phyloP scores from a whole-genome alignment of 495 filamentous ascomycete genomes.

The Apiosordaria backusii region DNA sequence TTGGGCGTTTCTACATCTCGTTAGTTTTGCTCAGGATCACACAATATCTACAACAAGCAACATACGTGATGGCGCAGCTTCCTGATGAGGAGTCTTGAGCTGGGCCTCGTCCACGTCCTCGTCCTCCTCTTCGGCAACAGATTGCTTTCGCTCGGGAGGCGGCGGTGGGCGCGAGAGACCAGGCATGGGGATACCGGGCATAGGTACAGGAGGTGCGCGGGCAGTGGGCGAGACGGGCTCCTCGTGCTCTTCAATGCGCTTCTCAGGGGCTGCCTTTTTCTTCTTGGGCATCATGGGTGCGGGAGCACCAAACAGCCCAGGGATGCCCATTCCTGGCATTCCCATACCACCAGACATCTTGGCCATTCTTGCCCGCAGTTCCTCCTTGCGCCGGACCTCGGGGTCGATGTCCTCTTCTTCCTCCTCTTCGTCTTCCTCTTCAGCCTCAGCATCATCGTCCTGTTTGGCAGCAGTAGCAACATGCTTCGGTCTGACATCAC shows the following conservation, averaged over 20 bases:
- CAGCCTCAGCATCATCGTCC: conserved; percentile 41
- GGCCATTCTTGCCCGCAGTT: conserved; percentile 90
- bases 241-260: conserved; percentile 46
- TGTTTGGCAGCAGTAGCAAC: conserved; percentile 34
- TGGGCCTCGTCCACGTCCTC: conserved; percentile 36
- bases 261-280: conserved; percentile 54
- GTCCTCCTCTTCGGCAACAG: conserved; percentile 40
- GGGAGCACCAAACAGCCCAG: conserved; percentile 61
- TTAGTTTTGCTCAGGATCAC: conserved; percentile 25
- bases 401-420: conserved; percentile 89
- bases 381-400: conserved; percentile 79
- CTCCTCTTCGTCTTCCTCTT: conserved; percentile 57
- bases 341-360: conserved; percentile 99
- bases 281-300: conserved; percentile 55
- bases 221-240: conserved; percentile 44
- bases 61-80: conserved; percentile 47
- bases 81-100: conserved; percentile 37
- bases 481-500: conserved; percentile 52
- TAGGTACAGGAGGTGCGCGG: conserved; percentile 65
- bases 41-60: conserved; percentile 24
- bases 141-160: conserved; percentile 25
- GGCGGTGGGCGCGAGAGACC: conserved; percentile 56
- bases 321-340: conserved; percentile 86
- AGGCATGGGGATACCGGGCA: conserved; percentile 64
- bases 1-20: conserved; percentile 37